Evolutionary conservation across 495 filamentous ascomycete species (phyloP), one percentile per base, ranked within the genome.

Genomic region (Hapsidospora chrysogenum): DNA sequence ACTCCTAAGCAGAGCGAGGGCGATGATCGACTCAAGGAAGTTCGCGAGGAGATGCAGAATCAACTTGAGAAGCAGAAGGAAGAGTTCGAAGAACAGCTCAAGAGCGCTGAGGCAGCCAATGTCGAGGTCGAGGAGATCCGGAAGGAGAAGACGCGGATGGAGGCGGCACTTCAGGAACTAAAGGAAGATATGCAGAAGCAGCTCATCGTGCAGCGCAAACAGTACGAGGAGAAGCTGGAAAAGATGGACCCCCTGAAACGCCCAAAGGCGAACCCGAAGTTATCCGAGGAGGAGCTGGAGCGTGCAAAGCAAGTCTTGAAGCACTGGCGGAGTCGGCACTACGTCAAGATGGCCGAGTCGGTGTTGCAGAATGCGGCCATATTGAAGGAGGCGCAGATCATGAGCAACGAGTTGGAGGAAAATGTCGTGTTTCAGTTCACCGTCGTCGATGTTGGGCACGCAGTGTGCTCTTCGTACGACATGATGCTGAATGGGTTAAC

Each of bases 351-450:
- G 80, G 84, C 86, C n/a, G 89, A 95, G 53, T 75, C 77, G 10
- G 73, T 96, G 19, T 54, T 97, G 17, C 83, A 92, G 44, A 73
- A 92, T 54, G 87, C 87, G 6, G 74, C 80, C 9, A 72, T 72
- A 23, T 56, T 96, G 27, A 97, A 97, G 53, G 89, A 97, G 52
- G 92, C 87, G 3, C 89, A 97, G 51, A 74, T 97, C 33, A 87
- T 97, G 80, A 95, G 92, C 57, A 84, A 93, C 39, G 84, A 85
- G 41, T 81, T 97, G 68, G 85, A 89, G 45, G 89, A 94, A 57
- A 74, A 74, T 42, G 78, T 94, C 11, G 80, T 87, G 22, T 97
- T 97, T 56, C 89, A 97, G 55, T 96, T 94, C 50, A 78, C 84
- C 13, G 72, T 96, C 37, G 72, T 96, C 18, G 85, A 92, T 41